A percentile compares a stretch with the other conserved stretches of the same genome.
Evolutionary conservation across 2,329 filamentous ascomycete species (phyloP).

Genomic region (Alternaria angustiovoidea): DNA sequence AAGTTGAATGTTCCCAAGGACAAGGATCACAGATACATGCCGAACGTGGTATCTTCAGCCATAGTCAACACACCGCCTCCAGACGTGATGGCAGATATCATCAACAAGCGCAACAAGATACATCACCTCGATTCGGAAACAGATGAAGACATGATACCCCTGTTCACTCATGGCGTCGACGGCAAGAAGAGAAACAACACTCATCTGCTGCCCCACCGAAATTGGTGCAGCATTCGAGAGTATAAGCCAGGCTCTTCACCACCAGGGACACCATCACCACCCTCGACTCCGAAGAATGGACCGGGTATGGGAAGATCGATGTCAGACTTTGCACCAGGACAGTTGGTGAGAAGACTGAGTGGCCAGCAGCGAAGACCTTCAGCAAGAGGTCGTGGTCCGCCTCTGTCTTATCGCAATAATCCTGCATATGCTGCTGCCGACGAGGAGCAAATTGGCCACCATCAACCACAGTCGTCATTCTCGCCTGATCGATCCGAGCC

Average conservation of each 20-base stretch:
- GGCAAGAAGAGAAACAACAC: slow-evolving; percentile 92
- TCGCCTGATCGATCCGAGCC: slow-evolving; percentile 44
- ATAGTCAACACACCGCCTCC: slow-evolving; percentile 93
- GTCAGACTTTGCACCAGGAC: slow-evolving; percentile 50
- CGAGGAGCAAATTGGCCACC: slow-evolving; percentile 33
- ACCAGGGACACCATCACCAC: slow-evolving; percentile 65
- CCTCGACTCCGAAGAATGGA: slow-evolving; percentile 36
- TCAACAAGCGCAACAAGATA: slow-evolving; percentile 89
- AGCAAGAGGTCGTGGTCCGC: slow-evolving; percentile 43
- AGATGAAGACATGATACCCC: slow-evolving; percentile 93
- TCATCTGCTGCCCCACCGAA: slow-evolving; percentile 83
- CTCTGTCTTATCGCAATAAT: slow-evolving; percentile 50
- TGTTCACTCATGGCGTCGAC: slow-evolving; percentile 90
- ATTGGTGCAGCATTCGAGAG: slow-evolving; percentile 92
- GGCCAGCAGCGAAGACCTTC: slow-evolving; percentile 35
- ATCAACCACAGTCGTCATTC: slow-evolving; percentile 45
- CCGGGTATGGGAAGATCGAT: slow-evolving; percentile 38
- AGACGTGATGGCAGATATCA: slow-evolving; percentile 84
- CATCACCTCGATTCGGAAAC: slow-evolving; percentile 74
- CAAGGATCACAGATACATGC: slow-evolving; percentile 94
- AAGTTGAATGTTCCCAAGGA: slow-evolving; percentile 79
- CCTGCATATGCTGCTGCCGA: slow-evolving; percentile 45
- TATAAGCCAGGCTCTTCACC: slow-evolving; percentile 82
- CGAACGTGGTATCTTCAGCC: slow-evolving; percentile 90
- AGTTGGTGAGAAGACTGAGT: slow-evolving; percentile 54